Conservation (phyloP, 768 basidiomycete species). For the Russula sp. region DNA sequence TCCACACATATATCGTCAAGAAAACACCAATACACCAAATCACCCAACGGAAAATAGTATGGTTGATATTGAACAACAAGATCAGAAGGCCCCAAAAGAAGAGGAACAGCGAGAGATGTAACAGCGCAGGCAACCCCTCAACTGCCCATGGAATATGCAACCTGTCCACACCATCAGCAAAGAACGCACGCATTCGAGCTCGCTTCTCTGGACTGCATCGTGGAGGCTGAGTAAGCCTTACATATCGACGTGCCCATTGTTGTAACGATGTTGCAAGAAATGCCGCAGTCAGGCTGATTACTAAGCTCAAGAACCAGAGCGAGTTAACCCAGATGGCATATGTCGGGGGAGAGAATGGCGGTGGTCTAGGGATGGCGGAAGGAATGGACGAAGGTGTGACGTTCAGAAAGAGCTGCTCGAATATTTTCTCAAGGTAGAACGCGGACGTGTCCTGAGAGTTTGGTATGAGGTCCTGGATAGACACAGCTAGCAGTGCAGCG, state of each 20-base stretch:
- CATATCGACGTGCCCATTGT: constrained; percentile 11
- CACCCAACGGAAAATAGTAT: neutral
- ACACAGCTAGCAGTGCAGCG: no score
- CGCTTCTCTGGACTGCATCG: neutral
- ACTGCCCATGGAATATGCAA: neutral
- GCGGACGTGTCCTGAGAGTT: neutral
- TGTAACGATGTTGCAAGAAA: constrained; percentile 4
- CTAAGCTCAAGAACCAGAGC: constrained; percentile 6
- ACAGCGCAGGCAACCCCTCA: constrained; percentile 7
- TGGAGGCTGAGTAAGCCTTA: neutral
- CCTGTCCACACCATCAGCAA: neutral
- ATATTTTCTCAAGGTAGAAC: neutral
- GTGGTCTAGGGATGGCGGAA: neutral
- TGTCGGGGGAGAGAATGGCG: neutral
- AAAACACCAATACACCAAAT: neutral
- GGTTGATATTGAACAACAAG: constrained; percentile 1
- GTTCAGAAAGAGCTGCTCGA: neutral
- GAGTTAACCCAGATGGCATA: constrained; percentile 3
- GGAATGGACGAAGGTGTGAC: neutral
- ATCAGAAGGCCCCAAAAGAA: constrained; percentile 13
- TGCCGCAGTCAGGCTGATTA: constrained; percentile 3
- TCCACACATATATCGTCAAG: neutral
- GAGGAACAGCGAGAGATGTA: constrained; percentile 13
- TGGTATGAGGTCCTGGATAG: no score
- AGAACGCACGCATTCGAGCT: constrained; percentile 6